Conservation (phyloP, 768 basidiomycete species). For the Baorangia bicolor region DNA sequence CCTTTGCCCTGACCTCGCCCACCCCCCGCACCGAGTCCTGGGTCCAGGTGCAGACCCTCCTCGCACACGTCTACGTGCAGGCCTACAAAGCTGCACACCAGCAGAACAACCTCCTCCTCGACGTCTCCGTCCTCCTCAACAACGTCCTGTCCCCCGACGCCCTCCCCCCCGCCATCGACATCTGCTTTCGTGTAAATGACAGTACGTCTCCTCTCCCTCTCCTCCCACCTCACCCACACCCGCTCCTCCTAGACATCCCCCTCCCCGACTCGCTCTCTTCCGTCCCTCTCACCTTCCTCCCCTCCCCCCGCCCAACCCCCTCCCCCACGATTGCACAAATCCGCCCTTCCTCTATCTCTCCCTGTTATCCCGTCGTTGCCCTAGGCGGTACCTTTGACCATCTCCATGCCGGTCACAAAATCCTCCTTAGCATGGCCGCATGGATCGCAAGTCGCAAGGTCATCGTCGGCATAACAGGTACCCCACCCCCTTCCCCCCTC, state of each 20-base stretch:
- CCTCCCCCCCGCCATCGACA: slow-evolving; percentile 38
- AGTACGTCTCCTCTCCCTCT: slow-evolving; percentile 33
- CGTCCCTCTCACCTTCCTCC: slow-evolving; percentile 31
- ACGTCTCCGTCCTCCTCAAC: slow-evolving; percentile 74
- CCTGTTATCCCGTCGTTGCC: slow-evolving; percentile 64
- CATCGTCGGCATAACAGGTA: slow-evolving; percentile 88
- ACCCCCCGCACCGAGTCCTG: slow-evolving; percentile 51
- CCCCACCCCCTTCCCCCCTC: slow-evolving; percentile 17
- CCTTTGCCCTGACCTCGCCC: slow-evolving; percentile 43
- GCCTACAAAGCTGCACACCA: slow-evolving; percentile 75
- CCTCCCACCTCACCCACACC: slow-evolving; percentile 2
- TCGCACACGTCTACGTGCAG: slow-evolving; percentile 84
- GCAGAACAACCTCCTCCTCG: slow-evolving; percentile 66
- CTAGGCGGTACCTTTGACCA: slow-evolving; percentile 98
- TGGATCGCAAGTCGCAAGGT: slow-evolving; percentile 78
- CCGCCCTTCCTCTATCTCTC: neutral
- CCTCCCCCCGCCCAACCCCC: slow-evolving; percentile 6
- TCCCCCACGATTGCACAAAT: neutral
- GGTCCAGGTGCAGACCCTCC: slow-evolving; percentile 68
- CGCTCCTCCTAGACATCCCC: slow-evolving; percentile 25
- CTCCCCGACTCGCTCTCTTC: slow-evolving; percentile 44
- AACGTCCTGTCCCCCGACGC: slow-evolving; percentile 48
- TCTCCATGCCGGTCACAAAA: slow-evolving; percentile 95
- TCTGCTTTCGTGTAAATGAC: slow-evolving; percentile 45
- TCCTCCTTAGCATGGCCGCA: slow-evolving; percentile 88